Percentiles rank a stretch among this genome's conserved stretches.
Evolutionary conservation across 768 basidiomycete species (phyloP).

Genomic region (Suillus brevipes): DNA sequence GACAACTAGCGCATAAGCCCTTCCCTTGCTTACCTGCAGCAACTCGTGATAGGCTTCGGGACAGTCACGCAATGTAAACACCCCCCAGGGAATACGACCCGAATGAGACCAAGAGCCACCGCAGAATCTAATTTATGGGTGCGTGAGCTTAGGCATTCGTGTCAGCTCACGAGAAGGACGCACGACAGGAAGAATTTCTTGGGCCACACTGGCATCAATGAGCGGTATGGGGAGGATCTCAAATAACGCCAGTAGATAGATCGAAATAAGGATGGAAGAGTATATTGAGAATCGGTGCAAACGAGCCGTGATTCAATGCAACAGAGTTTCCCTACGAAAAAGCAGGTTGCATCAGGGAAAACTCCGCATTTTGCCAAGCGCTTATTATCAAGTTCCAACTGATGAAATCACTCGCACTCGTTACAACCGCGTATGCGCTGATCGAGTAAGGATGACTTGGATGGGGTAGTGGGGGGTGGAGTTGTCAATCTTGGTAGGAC

Average conservation of each 20-base stretch:
- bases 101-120: slow-evolving; percentile 80
- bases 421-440: too few species aligned
- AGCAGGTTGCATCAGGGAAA: too few species aligned
- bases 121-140: slow-evolving; percentile 57
- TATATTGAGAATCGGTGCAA: slow-evolving; percentile 53
- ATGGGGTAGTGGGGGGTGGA: too few species aligned
- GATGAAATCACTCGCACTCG: too few species aligned
- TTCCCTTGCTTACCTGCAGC: slow-evolving; percentile 48
- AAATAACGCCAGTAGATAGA: slow-evolving; percentile 62
- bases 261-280: slow-evolving; percentile 39
- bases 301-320: slow-evolving; percentile 51
- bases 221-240: slow-evolving; percentile 56
- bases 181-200: slow-evolving; percentile 61
- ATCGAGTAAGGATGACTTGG: too few species aligned
- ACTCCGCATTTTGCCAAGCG: too few species aligned
- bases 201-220: slow-evolving; percentile 43
- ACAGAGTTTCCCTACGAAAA: background rate
- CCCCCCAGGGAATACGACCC: slow-evolving; percentile 79
- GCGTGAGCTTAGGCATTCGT: background rate
- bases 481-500: too few species aligned
- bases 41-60: slow-evolving; percentile 78
- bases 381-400: too few species aligned
- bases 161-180: slow-evolving; percentile 25
- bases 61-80: slow-evolving; percentile 74
- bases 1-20: background rate